A percentile compares a stretch with the other conserved stretches of the same genome.
phyloP scores from a whole-genome alignment of 129 eudicot genomes.

The Solidago caesia region DNA sequence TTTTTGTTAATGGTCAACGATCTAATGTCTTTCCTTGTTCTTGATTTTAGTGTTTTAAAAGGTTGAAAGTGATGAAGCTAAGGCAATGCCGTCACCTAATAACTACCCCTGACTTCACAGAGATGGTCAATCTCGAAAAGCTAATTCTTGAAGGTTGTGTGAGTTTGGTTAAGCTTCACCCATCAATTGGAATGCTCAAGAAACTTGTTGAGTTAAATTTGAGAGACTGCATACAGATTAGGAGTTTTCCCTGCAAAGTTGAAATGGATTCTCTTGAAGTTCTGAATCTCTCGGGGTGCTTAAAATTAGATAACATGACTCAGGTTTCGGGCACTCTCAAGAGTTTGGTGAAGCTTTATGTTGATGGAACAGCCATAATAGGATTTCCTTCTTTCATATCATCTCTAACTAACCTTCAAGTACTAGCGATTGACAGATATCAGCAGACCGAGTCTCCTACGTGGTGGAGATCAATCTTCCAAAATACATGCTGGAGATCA shows the following conservation, averaged over 20 bases:
- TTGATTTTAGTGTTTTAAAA: background rate
- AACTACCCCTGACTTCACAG: conserved; percentile 8
- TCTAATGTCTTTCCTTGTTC: background rate
- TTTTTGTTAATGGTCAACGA: too few species aligned
- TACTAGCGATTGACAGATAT: background rate
- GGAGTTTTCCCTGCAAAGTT: background rate
- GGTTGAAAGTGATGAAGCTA: background rate
- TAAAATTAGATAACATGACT: background rate
- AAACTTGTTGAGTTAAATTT: conserved; percentile 1
- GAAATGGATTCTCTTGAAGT: background rate
- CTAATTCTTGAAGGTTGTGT: conserved; percentile 23
- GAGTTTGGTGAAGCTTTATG: background rate
- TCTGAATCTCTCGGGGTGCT: conserved; percentile 3
- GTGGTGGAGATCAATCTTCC: background rate
- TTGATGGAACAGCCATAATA: conserved; percentile 4
- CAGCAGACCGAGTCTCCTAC: background rate
- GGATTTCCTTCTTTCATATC: conserved; percentile 4
- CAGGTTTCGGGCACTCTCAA: background rate
- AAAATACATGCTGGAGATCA: too few species aligned
- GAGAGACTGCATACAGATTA: background rate
- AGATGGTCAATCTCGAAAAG: conserved; percentile 5
- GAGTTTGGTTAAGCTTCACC: conserved; percentile 13
- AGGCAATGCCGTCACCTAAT: conserved; percentile 3
- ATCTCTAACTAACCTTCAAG: background rate
- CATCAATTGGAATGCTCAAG: conserved; percentile 14